Evolutionary conservation across 208 protist species (phyloP).

Genomic region (Kentomonas sorsogonicus): DNA sequence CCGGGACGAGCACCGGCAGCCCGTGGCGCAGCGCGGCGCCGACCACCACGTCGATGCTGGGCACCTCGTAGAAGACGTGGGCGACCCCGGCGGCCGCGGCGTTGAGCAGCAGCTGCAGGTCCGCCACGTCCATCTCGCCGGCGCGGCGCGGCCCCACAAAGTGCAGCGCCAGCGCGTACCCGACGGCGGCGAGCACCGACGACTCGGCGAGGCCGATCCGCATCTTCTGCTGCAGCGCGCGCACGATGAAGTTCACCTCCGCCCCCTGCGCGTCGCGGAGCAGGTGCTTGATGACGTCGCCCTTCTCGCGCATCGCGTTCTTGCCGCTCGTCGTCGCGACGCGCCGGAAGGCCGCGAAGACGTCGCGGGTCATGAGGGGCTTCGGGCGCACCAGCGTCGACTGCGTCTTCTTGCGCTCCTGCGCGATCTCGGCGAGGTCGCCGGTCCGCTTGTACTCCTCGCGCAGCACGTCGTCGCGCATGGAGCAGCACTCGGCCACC

Average conservation of each 20-base stretch:
- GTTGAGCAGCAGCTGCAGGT: conserved; percentile 69
- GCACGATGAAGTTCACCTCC: conserved; percentile 95
- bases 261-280: conserved; percentile 85
- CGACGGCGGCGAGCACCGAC: conserved; percentile 92
- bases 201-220: conserved; percentile 96
- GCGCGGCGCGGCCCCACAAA: conserved; percentile 37
- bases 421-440: conserved; percentile 95
- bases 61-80: conserved; percentile 78
- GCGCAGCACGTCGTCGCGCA: conserved; percentile 77
- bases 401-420: conserved; percentile 81
- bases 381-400: conserved; percentile 88
- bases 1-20: conserved; percentile 65
- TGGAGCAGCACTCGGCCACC: conserved; percentile 93
- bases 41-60: conserved; percentile 80
- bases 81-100: conserved; percentile 44
- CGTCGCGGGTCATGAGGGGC: conserved; percentile 83
- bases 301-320: conserved; percentile 83
- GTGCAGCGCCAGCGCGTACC: conserved; percentile 89
- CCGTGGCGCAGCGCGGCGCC: conserved; percentile 61
- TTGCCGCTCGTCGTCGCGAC: conserved; percentile 92
- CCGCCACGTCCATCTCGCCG: conserved; percentile 30
- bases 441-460: conserved; percentile 85
- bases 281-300: conserved; percentile 91
- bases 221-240: conserved; percentile 96
- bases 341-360: conserved; percentile 86